Evolutionary conservation across 2,329 filamentous ascomycete genomes (phyloP).

Genomic region (Aspergillus vadensis): DNA sequence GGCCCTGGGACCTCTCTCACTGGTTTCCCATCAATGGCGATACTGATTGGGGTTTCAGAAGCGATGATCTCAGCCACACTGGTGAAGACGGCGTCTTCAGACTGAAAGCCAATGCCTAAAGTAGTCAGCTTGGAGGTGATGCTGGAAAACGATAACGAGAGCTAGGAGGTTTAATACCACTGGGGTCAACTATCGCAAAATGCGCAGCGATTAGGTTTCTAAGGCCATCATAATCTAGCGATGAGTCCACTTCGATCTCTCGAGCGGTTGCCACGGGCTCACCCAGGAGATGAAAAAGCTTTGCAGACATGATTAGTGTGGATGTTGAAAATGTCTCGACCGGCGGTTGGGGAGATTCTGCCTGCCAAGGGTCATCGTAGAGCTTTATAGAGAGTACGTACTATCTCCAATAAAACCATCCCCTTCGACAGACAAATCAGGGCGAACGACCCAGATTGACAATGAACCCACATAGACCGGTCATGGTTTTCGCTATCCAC

Average conservation of each 20-base stretch:
- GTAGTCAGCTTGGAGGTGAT: not conserved
- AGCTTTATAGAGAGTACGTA: not conserved
- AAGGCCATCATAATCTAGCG: conserved; percentile 22
- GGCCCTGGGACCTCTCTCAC: conserved; percentile 31
- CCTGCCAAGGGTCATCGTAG: not conserved
- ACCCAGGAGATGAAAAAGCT: conserved; percentile 27
- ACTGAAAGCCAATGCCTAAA: conserved; percentile 27
- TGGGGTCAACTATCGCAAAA: conserved; percentile 35
- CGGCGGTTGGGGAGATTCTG: not conserved
- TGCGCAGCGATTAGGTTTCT: conserved; percentile 29
- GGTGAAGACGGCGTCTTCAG: conserved; percentile 9
- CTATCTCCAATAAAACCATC: not conserved
- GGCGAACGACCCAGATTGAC: not conserved
- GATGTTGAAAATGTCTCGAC: not conserved
- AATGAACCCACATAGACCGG: not conserved
- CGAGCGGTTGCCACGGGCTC: conserved; percentile 23
- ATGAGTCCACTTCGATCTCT: conserved; percentile 25
- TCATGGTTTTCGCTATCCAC: not conserved
- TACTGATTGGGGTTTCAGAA: conserved; percentile 19
- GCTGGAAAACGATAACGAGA: too few species aligned
- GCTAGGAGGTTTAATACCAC: conserved; percentile 19
- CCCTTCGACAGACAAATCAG: conserved; percentile 2
- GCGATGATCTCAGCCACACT: conserved; percentile 23
- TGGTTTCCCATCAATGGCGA: conserved; percentile 33
- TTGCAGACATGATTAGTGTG: conserved; percentile 17